Percentiles rank a stretch among this genome's conserved stretches.
Evolutionary conservation across 164 flowering plant species (phyloP).

Genomic region (Cinnamomum chago): DNA sequence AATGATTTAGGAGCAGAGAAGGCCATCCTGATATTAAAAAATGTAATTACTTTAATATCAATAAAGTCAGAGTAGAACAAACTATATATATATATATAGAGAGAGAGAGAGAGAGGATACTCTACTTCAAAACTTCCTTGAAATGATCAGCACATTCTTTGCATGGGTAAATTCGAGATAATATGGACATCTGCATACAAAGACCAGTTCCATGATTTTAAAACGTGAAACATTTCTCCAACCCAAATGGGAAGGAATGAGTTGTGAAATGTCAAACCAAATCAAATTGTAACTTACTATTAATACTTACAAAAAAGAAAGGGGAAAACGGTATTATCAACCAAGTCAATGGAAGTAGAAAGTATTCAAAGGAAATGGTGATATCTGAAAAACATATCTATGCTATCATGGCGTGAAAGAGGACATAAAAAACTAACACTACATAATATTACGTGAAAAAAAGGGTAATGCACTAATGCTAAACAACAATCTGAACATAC

Average conservation of each 20-base stretch:
- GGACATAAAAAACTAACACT: no score
- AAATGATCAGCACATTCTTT: constrained; percentile 98
- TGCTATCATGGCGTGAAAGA: no score
- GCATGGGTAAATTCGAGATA: constrained; percentile 96
- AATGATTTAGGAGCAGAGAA: no score
- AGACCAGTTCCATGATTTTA: constrained; percentile 6
- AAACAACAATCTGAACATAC: no score
- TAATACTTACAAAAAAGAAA: no score
- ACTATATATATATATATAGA: no score
- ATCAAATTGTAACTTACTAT: not conserved
- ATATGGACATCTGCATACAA: constrained; percentile 74
- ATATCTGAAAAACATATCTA: no score
- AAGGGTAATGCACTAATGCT: no score
- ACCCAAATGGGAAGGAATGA: not conserved
- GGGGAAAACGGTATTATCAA: no score
- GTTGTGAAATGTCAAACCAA: not conserved
- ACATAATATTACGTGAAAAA: no score
- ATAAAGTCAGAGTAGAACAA: not conserved
- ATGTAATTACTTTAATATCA: not conserved
- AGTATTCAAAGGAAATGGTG: no score
- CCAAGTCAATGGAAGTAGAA: no score
- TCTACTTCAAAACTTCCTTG: constrained; percentile 80
- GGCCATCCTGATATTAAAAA: not conserved
- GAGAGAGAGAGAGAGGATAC: not conserved
- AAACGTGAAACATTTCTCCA: not conserved